These are phyloP conservation scores for Paraurostyla sp. DNA, from an alignment of 73 alveolate species.

Conservation along the genomic window DNA sequence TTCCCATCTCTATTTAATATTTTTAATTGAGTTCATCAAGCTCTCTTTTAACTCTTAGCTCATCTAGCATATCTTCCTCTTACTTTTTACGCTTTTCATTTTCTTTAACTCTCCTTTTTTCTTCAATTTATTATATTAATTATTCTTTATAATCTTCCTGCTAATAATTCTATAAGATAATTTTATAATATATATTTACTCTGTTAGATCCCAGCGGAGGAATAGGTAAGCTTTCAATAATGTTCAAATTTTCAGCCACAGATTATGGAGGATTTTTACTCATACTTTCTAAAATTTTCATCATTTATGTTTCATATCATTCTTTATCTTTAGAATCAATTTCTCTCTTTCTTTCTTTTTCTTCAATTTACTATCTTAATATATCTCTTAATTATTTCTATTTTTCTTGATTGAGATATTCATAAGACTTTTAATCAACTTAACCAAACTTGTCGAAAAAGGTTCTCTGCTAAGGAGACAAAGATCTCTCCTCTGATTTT, in stretches of 20 bases:
- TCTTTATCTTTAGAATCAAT: neutral
- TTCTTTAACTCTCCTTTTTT: slow-evolving; percentile 3
- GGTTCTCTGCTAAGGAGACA: slow-evolving; percentile 15
- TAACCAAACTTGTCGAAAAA: slow-evolving; percentile 41
- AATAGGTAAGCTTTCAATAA: neutral
- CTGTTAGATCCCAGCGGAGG: neutral
- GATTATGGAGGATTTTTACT: neutral
- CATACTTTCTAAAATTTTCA: neutral
- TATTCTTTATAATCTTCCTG: slow-evolving; percentile 19
- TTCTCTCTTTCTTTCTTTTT: neutral
- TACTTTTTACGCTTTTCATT: neutral
- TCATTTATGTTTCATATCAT: neutral
- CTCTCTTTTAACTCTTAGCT: slow-evolving; percentile 12
- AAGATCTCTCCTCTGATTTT: slow-evolving; percentile 39
- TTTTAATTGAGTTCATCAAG: slow-evolving; percentile 15
- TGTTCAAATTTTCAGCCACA: neutral
- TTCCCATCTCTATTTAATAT: slow-evolving; percentile 46
- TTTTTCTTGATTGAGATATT: neutral
- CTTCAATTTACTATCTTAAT: slow-evolving; percentile 6
- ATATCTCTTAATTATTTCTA: neutral
- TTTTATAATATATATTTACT: too few relatives aligned
- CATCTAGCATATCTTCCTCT: slow-evolving; percentile 46
- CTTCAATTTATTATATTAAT: slow-evolving; percentile 30
- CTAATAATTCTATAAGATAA: neutral
- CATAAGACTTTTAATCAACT: neutral